Percentiles rank a stretch among this genome's conserved stretches.
These are phyloP conservation scores for Geosmithia putterillii DNA, from an alignment of 2,329 filamentous ascomycete genomes.

Conservation along the genomic window DNA sequence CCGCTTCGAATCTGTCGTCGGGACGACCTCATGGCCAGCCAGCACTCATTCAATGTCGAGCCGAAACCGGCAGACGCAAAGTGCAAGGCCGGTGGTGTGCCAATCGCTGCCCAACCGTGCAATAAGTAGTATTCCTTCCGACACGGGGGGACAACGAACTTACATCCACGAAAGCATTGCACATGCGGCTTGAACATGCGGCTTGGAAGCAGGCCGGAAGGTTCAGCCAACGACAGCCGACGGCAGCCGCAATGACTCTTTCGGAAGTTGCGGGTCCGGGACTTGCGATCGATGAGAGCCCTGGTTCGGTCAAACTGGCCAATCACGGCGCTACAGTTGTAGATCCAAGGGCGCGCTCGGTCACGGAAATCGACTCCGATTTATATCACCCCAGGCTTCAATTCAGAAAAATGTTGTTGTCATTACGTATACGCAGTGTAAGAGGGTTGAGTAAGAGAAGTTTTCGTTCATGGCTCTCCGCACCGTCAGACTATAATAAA, in stretches of 20 bases:
- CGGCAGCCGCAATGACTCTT: background rate
- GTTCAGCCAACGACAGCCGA: background rate
- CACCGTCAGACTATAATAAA: background rate
- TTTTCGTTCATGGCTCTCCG: background rate
- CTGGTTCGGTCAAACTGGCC: background rate
- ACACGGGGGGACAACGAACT: background rate
- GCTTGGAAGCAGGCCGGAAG: background rate
- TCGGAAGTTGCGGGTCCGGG: background rate
- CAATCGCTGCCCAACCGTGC: background rate
- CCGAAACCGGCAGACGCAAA: no score
- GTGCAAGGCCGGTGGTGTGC: background rate
- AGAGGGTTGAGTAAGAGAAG: background rate
- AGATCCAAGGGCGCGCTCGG: no score
- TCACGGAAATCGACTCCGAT: background rate
- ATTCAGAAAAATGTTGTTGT: background rate
- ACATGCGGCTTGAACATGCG: background rate
- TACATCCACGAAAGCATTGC: background rate
- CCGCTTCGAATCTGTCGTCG: background rate
- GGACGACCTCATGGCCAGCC: background rate
- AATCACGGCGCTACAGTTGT: slow-evolving; percentile 1
- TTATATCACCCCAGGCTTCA: background rate
- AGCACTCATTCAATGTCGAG: background rate
- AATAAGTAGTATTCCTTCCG: background rate
- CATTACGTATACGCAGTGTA: background rate
- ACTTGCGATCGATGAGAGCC: background rate